Percentiles rank a stretch among this genome's conserved stretches.
phyloP scores from a whole-genome alignment of 148 eudicot species.

The Linanthus parryae region DNA sequence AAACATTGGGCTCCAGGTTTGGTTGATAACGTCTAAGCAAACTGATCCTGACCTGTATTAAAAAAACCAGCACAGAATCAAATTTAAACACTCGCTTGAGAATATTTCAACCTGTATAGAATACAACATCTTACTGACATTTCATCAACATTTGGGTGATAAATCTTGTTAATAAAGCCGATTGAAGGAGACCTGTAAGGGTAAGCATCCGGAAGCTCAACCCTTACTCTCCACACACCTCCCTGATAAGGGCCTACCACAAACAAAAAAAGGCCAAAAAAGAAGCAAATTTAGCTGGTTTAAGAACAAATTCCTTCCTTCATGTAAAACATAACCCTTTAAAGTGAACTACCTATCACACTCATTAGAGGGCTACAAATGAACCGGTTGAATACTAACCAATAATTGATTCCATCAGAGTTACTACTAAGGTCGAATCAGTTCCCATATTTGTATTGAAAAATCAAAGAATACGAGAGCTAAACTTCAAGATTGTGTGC shows the following conservation, averaged over 20 bases:
- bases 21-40: slow-evolving; percentile 88
- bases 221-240: slow-evolving; percentile 73
- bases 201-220: slow-evolving; percentile 76
- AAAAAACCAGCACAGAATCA: too few relatives aligned
- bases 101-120: neutral
- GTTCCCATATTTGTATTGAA: too few relatives aligned
- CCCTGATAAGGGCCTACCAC: slow-evolving; percentile 69
- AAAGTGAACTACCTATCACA: too few relatives aligned
- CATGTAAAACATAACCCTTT: too few relatives aligned
- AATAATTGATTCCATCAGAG: too few relatives aligned
- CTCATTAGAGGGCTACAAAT: too few relatives aligned
- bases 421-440: too few relatives aligned
- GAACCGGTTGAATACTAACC: too few relatives aligned
- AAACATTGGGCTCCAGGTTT: slow-evolving; percentile 95
- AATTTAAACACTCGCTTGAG: slow-evolving; percentile 6
- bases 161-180: slow-evolving; percentile 67
- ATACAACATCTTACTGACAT: slow-evolving; percentile 35
- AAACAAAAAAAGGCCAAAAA: neutral
- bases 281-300: neutral
- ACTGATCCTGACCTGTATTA: slow-evolving; percentile 81
- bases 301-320: neutral
- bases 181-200: slow-evolving; percentile 85
- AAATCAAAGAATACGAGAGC: too few relatives aligned
- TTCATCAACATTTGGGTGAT: slow-evolving; percentile 83
- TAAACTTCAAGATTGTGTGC: too few relatives aligned